phyloP scores from a whole-genome alignment of 106 monocot genomes.

The Allium fistulosum region DNA sequence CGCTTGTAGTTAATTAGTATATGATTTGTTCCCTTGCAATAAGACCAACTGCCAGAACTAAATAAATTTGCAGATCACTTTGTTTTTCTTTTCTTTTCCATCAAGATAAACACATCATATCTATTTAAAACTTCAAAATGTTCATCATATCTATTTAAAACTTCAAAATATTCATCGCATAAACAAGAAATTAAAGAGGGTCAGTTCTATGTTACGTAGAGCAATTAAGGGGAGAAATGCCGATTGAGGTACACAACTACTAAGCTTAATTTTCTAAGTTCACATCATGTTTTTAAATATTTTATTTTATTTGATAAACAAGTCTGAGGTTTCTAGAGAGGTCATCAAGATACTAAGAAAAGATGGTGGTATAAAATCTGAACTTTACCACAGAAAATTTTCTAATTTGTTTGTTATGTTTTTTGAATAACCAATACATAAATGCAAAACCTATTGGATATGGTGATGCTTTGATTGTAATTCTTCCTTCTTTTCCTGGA shows the following conservation, averaged over 20 bases:
- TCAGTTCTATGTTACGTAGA: conserved; percentile 63
- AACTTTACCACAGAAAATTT: background rate
- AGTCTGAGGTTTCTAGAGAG: conserved; percentile 80
- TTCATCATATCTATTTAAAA: too few species aligned
- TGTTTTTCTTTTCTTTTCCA: too few species aligned
- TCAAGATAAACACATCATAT: too few species aligned
- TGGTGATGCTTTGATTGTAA: conserved; percentile 59
- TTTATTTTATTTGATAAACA: background rate
- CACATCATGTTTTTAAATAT: too few species aligned
- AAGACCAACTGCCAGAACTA: too few species aligned
- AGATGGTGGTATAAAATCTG: conserved; percentile 42
- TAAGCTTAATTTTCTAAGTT: too few species aligned
- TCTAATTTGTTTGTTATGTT: background rate
- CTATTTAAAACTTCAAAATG: too few species aligned
- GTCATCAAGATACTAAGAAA: conserved; percentile 63
- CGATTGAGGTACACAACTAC: conserved; percentile 41
- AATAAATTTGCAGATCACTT: too few species aligned
- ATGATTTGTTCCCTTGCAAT: too few species aligned
- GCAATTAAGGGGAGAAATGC: conserved; percentile 69
- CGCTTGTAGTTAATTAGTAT: too few species aligned
- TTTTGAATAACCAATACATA: background rate
- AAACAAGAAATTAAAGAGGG: conserved; percentile 75
- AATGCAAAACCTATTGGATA: conserved; percentile 68
- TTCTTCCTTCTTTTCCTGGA: conserved; percentile 60
- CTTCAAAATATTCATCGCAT: conserved; percentile 7